Percentiles rank a stretch among this genome's conserved stretches.
These are phyloP conservation scores for Microcos paniculata DNA, from an alignment of 345 rosid genomes.

Conservation along the genomic window DNA sequence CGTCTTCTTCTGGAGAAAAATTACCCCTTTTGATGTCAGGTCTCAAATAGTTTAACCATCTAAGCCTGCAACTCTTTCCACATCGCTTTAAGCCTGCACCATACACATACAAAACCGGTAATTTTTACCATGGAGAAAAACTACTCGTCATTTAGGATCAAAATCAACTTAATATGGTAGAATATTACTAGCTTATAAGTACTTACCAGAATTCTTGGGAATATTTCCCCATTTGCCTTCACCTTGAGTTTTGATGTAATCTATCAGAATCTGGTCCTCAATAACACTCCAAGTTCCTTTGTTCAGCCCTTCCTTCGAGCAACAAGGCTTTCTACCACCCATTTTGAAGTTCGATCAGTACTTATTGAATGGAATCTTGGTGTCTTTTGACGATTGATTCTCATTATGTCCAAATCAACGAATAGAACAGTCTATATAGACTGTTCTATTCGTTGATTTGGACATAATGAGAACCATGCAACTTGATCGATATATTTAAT, in stretches of 20 bases:
- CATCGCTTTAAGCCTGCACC: conserved; percentile 29
- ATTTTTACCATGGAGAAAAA: background rate
- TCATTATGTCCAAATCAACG: no score
- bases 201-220: conserved; percentile 37
- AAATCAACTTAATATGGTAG: no score
- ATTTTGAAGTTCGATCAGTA: conserved; percentile 10
- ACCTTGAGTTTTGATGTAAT: conserved; percentile 36
- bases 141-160: no score
- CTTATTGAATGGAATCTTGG: background rate
- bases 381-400: background rate
- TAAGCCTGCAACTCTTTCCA: conserved; percentile 44
- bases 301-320: conserved; percentile 31
- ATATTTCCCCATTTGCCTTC: conserved; percentile 49
- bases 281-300: conserved; percentile 39
- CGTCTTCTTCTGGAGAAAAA: conserved; percentile 40
- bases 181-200: no score
- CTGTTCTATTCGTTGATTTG: background rate
- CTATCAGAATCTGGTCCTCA: conserved; percentile 38
- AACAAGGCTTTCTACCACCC: conserved; percentile 42
- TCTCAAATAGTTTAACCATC: conserved; percentile 43
- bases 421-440: no score
- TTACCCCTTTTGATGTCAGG: conserved; percentile 48
- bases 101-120: background rate
- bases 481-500: background rate
- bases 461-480: background rate